Percentiles rank a stretch among this genome's conserved stretches.
Evolutionary conservation across 2,329 filamentous ascomycete genomes (phyloP).

Genomic region (Xylariaceae sp.): DNA sequence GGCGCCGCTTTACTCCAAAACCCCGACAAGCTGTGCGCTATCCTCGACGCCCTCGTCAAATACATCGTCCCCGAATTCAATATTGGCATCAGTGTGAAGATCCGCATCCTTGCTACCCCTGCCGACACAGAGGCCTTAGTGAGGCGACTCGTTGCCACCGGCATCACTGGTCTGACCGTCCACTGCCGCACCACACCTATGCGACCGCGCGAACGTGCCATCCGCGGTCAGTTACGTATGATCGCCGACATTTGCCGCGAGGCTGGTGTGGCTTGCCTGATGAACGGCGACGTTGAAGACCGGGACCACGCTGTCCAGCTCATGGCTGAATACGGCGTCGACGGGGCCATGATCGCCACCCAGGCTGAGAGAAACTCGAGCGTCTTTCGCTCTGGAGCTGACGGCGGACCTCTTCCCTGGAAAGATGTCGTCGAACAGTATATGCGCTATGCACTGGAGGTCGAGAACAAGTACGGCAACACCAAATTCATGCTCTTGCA

Average conservation of each 20-base stretch:
- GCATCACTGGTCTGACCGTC: slow-evolving; percentile 86
- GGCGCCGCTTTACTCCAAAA: slow-evolving; percentile 84
- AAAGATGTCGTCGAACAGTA: slow-evolving; percentile 73
- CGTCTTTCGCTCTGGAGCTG: slow-evolving; percentile 67
- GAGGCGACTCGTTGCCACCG: slow-evolving; percentile 72
- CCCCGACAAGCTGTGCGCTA: slow-evolving; percentile 77
- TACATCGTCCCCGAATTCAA: slow-evolving; percentile 73
- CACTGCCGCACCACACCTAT: slow-evolving; percentile 97
- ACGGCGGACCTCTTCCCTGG: slow-evolving; percentile 70
- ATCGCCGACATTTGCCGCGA: slow-evolving; percentile 75
- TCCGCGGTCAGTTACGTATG: slow-evolving; percentile 82
- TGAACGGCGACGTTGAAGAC: slow-evolving; percentile 87
- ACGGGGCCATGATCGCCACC: slow-evolving; percentile 96
- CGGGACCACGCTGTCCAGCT: slow-evolving; percentile 69
- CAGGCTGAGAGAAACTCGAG: slow-evolving; percentile 88
- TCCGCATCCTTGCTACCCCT: slow-evolving; percentile 75
- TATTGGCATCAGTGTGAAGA: slow-evolving; percentile 96
- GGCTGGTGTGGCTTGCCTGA: slow-evolving; percentile 83
- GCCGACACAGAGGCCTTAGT: slow-evolving; percentile 76
- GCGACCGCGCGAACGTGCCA: slow-evolving; percentile 83
- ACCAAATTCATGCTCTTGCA: slow-evolving; percentile 88
- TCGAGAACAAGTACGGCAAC: slow-evolving; percentile 85
- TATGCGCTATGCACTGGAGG: slow-evolving; percentile 65
- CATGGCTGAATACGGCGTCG: slow-evolving; percentile 74
- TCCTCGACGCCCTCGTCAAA: slow-evolving; percentile 76